A percentile compares a stretch with the other conserved stretches of the same genome.
These are phyloP conservation scores for Filobasidium floriforme DNA, from an alignment of 768 basidiomycete species.

Conservation along the genomic window DNA sequence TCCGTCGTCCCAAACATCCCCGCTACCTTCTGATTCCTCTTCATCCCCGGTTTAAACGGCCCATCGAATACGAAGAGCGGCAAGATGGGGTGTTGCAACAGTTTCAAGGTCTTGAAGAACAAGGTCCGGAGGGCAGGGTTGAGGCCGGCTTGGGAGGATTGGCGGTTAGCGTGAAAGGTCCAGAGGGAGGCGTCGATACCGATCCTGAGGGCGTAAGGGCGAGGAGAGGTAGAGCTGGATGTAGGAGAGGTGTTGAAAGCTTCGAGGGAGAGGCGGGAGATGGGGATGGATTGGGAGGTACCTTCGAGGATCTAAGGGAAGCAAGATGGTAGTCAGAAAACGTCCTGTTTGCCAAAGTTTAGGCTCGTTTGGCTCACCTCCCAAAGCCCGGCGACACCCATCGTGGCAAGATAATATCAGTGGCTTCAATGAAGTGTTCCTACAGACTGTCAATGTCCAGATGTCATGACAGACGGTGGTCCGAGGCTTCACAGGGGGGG, in stretches of 20 bases:
- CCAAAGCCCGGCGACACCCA: slow-evolving; percentile 48
- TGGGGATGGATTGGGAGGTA: slow-evolving; percentile 62
- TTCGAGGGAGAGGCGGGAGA: slow-evolving; percentile 69
- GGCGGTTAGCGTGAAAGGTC: slow-evolving; percentile 51
- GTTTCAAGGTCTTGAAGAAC: slow-evolving; percentile 74
- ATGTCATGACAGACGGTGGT: too few species aligned
- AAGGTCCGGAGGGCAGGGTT: slow-evolving; percentile 77
- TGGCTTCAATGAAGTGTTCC: too few species aligned
- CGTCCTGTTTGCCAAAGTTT: neutral
- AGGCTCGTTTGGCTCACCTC: slow-evolving; percentile 38
- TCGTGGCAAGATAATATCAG: slow-evolving; percentile 13
- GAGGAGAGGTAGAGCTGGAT: neutral
- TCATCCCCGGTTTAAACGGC: slow-evolving; percentile 69
- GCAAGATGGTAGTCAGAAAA: too few species aligned
- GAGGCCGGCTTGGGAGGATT: slow-evolving; percentile 52
- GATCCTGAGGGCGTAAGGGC: slow-evolving; percentile 57
- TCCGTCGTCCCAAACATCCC: slow-evolving; percentile 39
- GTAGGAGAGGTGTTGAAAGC: slow-evolving; percentile 57
- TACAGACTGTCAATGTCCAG: too few species aligned
- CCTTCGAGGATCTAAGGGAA: slow-evolving; percentile 56
- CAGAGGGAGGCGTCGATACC: slow-evolving; percentile 68
- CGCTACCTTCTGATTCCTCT: slow-evolving; percentile 51
- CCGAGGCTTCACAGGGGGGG: too few species aligned
- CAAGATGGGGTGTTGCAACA: slow-evolving; percentile 65
- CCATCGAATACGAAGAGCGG: slow-evolving; percentile 88